Conservation (phyloP, 73 alveolate genomes). For the Effrenium voratum region DNA sequence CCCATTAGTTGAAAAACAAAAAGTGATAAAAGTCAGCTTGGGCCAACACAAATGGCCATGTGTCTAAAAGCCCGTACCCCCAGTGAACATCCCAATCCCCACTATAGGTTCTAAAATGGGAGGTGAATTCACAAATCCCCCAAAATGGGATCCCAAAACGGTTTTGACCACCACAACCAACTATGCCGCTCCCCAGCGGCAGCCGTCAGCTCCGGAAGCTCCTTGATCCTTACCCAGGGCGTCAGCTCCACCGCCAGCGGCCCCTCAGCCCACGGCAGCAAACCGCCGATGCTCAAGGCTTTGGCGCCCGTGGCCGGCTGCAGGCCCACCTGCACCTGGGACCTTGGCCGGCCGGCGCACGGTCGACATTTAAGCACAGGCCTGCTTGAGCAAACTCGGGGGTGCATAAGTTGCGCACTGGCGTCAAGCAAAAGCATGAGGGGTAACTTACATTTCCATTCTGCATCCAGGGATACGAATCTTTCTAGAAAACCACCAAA, state of each 20-base stretch:
- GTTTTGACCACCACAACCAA: too few relatives aligned
- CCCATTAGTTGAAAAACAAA: too few relatives aligned
- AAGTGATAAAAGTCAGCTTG: too few relatives aligned
- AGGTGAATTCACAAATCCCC: too few relatives aligned
- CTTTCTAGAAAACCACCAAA: too few relatives aligned
- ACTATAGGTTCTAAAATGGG: too few relatives aligned
- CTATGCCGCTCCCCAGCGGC: too few relatives aligned
- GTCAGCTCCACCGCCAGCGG: constrained; percentile 43
- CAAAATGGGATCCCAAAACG: too few relatives aligned
- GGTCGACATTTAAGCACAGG: background rate
- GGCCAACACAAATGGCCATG: too few relatives aligned
- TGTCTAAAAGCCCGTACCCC: too few relatives aligned
- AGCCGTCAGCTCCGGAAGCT: background rate
- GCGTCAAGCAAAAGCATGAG: background rate
- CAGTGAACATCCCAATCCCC: too few relatives aligned
- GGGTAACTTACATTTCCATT: background rate
- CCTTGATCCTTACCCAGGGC: constrained; percentile 20
- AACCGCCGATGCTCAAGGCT: constrained; percentile 21
- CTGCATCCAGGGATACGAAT: background rate
- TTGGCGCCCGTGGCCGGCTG: constrained; percentile 82
- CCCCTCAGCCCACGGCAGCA: constrained; percentile 26
- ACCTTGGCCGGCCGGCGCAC: too few relatives aligned
- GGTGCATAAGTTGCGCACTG: background rate
- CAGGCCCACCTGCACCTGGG: constrained; percentile 8
- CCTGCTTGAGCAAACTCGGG: background rate